These are phyloP conservation scores for Ramularia endophylla DNA, from an alignment of 2,329 filamentous ascomycete genomes.

Conservation along the genomic window DNA sequence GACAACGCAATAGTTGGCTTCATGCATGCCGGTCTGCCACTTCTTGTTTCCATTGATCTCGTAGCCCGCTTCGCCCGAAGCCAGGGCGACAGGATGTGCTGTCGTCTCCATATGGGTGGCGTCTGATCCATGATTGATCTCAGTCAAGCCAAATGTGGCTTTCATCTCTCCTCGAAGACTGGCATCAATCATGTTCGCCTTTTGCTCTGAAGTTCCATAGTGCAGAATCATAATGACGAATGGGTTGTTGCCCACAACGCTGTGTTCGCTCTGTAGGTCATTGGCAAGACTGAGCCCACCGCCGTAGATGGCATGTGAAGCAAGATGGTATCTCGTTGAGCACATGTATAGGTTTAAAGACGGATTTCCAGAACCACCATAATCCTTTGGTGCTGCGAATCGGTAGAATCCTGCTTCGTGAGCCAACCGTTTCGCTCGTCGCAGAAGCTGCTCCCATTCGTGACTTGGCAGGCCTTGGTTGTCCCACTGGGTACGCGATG, in stretches of 20 bases:
- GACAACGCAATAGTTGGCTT: conserved; percentile 56
- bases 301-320: too few species aligned
- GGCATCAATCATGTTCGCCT: conserved; percentile 47
- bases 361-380: conserved; percentile 45
- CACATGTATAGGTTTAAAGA: conserved; percentile 64
- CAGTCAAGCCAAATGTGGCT: conserved; percentile 57
- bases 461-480: conserved; percentile 50
- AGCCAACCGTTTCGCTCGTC: conserved; percentile 44
- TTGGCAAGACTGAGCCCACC: conserved; percentile 58
- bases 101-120: conserved; percentile 57
- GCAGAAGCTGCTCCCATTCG: conserved; percentile 55
- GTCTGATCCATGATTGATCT: conserved; percentile 57
- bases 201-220: conserved; percentile 54
- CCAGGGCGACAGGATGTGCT: too few species aligned
- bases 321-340: conserved; percentile 54
- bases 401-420: conserved; percentile 57
- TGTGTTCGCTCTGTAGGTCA: conserved; percentile 59
- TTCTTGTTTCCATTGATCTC: conserved; percentile 55
- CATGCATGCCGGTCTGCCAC: conserved; percentile 61
- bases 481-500: conserved; percentile 57
- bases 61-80: conserved; percentile 43
- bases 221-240: conserved; percentile 57
- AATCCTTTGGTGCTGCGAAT: conserved; percentile 51
- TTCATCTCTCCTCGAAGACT: conserved; percentile 49
- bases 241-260: conserved; percentile 57